phyloP scores from a whole-genome alignment of 306 rosid genomes.

The Vicia villosa region DNA sequence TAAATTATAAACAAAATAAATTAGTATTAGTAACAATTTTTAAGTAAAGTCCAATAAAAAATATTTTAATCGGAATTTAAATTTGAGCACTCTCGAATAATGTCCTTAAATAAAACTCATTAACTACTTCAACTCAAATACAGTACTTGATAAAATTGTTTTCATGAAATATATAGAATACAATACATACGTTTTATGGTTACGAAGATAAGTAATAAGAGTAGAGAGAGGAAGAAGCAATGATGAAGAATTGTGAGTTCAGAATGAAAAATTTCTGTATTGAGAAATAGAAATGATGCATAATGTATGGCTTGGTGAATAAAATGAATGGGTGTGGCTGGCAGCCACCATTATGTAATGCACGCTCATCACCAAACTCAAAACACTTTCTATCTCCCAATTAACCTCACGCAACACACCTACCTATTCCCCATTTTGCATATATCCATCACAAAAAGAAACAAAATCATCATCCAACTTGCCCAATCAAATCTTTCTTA shows the following conservation, averaged over 20 bases:
- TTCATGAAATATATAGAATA: not conserved
- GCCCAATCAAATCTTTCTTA: constrained; percentile 54
- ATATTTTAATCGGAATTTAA: too few species aligned
- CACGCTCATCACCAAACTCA: constrained; percentile 95
- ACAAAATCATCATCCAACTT: constrained; percentile 61
- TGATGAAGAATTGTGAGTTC: constrained; percentile 74
- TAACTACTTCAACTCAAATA: too few species aligned
- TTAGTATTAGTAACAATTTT: too few species aligned
- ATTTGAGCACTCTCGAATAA: too few species aligned
- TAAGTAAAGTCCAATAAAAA: too few species aligned
- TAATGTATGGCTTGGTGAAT: constrained; percentile 76
- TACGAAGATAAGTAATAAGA: constrained; percentile 24
- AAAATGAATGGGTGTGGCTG: constrained; percentile 82
- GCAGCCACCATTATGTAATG: constrained; percentile 58
- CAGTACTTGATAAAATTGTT: not conserved
- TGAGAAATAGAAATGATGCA: constrained; percentile 64
- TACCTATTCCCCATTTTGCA: constrained; percentile 12
- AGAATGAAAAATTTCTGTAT: constrained; percentile 54
- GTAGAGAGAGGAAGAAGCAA: constrained; percentile 40
- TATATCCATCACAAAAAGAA: constrained; percentile 6
- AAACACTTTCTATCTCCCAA: constrained; percentile 60
- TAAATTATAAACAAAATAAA: not conserved
- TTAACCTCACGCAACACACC: not conserved
- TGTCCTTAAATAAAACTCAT: too few species aligned
- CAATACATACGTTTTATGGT: not conserved